Percentiles rank a stretch among this genome's conserved stretches.
Evolutionary conservation across 305 asterid genomes (phyloP).

Genomic region (Fraxinus sp.): DNA sequence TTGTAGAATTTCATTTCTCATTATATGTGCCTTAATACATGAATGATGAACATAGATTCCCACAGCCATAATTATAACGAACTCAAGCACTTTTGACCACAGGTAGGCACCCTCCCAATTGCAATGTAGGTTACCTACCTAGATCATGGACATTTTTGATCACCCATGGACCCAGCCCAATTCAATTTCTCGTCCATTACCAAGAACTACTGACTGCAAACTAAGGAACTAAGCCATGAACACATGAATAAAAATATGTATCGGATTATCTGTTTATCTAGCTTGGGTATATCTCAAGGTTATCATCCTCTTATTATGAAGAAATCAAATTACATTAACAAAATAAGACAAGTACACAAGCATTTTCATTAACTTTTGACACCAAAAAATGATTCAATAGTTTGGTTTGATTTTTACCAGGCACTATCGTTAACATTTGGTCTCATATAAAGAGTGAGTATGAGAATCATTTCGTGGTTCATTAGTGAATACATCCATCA

Average conservation of each 20-base stretch:
- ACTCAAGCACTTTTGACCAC: background rate
- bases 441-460: background rate
- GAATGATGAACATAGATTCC: background rate
- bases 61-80: background rate
- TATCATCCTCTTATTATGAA: background rate
- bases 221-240: background rate
- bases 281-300: background rate
- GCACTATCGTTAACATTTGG: background rate
- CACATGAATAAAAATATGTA: background rate
- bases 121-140: background rate
- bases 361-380: conserved; percentile 5
- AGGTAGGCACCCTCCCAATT: background rate
- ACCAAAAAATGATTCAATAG: background rate
- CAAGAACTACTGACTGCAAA: background rate
- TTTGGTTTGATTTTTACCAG: background rate
- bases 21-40: background rate
- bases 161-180: background rate
- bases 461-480: background rate
- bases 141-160: background rate
- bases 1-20: conserved; percentile 1
- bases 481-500: background rate
- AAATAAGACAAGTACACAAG: conserved; percentile 3
- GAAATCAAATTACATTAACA: background rate
- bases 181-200: background rate
- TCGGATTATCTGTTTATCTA: background rate